Percentiles rank a stretch among this genome's conserved stretches.
Conservation (phyloP, 2,329 filamentous ascomycete genomes). For the Colletotrichum eremochloae region DNA sequence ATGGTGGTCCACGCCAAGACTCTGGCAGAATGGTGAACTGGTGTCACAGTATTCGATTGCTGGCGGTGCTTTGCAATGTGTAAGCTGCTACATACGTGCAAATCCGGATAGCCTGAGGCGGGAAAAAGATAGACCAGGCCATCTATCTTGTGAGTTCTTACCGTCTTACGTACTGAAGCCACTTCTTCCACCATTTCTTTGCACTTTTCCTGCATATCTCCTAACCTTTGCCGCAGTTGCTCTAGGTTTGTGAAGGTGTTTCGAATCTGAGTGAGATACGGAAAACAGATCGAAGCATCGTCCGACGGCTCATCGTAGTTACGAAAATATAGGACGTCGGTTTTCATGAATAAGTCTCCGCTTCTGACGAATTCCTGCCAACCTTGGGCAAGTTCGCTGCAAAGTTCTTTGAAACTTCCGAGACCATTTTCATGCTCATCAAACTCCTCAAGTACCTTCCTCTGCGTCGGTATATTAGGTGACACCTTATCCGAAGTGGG, state of each 20-base stretch:
- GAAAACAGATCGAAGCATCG: not conserved
- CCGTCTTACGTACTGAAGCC: not conserved
- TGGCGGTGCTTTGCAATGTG: not conserved
- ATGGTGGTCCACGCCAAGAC: not conserved
- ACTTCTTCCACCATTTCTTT: not conserved
- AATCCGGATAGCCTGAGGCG: not conserved
- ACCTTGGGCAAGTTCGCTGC: not conserved
- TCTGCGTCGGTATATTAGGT: not conserved
- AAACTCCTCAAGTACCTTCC: not conserved
- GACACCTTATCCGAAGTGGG: fast-evolving
- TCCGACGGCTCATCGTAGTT: not conserved
- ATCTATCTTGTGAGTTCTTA: not conserved
- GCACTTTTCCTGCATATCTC: not conserved
- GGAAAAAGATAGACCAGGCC: not conserved
- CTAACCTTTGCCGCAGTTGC: not conserved
- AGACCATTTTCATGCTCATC: not conserved
- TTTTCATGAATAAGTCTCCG: not conserved
- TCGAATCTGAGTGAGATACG: not conserved
- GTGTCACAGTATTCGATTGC: not conserved
- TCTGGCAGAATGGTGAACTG: not conserved
- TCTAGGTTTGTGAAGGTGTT: not conserved
- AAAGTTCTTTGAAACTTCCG: not conserved
- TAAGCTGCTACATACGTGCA: not conserved
- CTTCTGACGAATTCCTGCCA: not conserved
- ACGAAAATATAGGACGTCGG: not conserved